A percentile compares a stretch with the other conserved stretches of the same genome.
Evolutionary conservation across 345 rosid species (phyloP).

Genomic region (Hypericum androsaemum): DNA sequence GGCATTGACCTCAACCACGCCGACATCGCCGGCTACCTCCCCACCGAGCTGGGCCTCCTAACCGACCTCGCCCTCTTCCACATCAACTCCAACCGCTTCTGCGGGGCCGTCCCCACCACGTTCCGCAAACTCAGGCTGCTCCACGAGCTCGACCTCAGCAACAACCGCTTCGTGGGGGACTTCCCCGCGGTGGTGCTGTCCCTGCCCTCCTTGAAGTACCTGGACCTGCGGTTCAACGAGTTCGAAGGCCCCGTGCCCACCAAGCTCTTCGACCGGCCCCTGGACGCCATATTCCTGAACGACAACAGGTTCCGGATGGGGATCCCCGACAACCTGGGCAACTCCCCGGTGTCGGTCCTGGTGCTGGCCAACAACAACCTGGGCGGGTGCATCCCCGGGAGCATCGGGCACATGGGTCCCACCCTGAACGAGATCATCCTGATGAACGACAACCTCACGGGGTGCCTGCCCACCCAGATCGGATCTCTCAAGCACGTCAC

Average conservation of each 20-base stretch:
- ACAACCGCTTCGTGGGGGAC: constrained; percentile 63
- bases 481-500: constrained; percentile 46
- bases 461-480: constrained; percentile 63
- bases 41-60: constrained; percentile 49
- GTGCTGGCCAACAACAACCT: constrained; percentile 67
- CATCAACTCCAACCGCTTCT: constrained; percentile 62
- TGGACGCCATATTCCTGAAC: constrained; percentile 58
- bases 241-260: constrained; percentile 63
- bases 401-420: constrained; percentile 58
- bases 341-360: constrained; percentile 61
- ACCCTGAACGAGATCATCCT: constrained; percentile 65
- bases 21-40: constrained; percentile 64
- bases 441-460: constrained; percentile 57
- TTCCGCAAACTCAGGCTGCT: constrained; percentile 51
- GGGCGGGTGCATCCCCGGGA: constrained; percentile 65
- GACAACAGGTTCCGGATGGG: constrained; percentile 54
- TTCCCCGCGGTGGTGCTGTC: constrained; percentile 52
- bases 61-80: constrained; percentile 64
- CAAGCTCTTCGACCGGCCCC: constrained; percentile 43
- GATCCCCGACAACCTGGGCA: constrained; percentile 56
- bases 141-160: constrained; percentile 61
- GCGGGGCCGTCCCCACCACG: constrained; percentile 46
- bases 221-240: constrained; percentile 73
- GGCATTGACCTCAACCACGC: too few relatives aligned
- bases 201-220: constrained; percentile 44